Evolutionary conservation across 169 alveolate genomes (phyloP).

Genomic region (Theileria equi): DNA sequence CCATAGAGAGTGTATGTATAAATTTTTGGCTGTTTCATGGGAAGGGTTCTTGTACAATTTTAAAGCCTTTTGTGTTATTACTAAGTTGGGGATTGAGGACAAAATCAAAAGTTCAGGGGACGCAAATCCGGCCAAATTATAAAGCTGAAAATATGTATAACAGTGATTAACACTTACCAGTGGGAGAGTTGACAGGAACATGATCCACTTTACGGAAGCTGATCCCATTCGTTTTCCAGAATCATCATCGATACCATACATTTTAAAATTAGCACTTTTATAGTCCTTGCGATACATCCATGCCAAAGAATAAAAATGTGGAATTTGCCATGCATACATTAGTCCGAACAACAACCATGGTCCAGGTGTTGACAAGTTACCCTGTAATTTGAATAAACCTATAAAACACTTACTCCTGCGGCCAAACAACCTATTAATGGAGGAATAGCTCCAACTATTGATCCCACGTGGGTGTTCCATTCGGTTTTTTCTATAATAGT

Average conservation of each 20-base stretch:
- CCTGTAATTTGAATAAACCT: conserved; percentile 10
- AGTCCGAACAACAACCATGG: conserved; percentile 74
- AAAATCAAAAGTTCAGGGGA: conserved; percentile 54
- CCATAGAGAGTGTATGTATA: conserved; percentile 58
- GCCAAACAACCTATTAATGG: conserved; percentile 75
- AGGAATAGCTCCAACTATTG: conserved; percentile 78
- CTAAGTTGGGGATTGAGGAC: conserved; percentile 65
- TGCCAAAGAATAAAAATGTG: conserved; percentile 77
- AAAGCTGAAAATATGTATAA: neutral
- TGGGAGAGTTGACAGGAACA: conserved; percentile 38
- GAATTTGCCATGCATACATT: conserved; percentile 76
- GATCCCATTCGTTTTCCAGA: conserved; percentile 71
- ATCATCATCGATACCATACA: conserved; percentile 72
- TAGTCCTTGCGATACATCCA: conserved; percentile 76
- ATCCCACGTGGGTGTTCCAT: conserved; percentile 77
- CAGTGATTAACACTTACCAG: conserved; percentile 16
- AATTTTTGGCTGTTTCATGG: conserved; percentile 52
- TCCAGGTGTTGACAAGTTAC: conserved; percentile 9
- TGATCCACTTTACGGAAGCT: conserved; percentile 62
- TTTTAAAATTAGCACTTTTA: conserved; percentile 66
- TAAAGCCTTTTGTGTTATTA: conserved; percentile 60
- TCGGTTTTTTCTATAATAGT: conserved; percentile 51
- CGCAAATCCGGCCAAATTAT: conserved; percentile 26
- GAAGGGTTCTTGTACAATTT: conserved; percentile 57
- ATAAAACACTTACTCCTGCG: conserved; percentile 59